phyloP scores from a whole-genome alignment of 2,329 filamentous ascomycete species.

The Xylaria sp. region DNA sequence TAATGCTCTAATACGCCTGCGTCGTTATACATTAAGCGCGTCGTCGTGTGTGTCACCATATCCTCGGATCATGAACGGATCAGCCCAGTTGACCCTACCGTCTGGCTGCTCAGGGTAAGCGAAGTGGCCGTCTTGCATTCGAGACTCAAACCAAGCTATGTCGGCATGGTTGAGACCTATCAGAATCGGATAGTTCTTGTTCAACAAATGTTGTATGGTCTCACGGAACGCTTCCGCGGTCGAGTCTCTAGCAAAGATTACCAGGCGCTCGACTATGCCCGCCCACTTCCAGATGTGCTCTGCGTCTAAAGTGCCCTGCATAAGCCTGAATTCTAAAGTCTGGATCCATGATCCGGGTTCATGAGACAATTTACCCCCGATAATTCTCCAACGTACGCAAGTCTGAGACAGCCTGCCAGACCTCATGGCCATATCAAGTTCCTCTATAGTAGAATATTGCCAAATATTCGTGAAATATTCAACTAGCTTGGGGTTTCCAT shows the following conservation, averaged over 20 bases:
- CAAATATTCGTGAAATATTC: slow-evolving; percentile 18
- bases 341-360: background rate
- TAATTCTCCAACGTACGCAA: slow-evolving; percentile 23
- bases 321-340: slow-evolving; percentile 40
- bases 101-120: slow-evolving; percentile 59
- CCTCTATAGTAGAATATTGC: slow-evolving; percentile 24
- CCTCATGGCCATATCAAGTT: slow-evolving; percentile 10
- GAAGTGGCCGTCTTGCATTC: slow-evolving; percentile 37
- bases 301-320: slow-evolving; percentile 43
- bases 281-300: slow-evolving; percentile 42
- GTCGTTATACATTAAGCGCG: background rate
- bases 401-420: accelerated
- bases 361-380: background rate
- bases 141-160: slow-evolving; percentile 26
- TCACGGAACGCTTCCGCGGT: slow-evolving; percentile 44
- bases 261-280: slow-evolving; percentile 30
- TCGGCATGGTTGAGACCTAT: slow-evolving; percentile 16
- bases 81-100: slow-evolving; percentile 31
- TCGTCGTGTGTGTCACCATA: slow-evolving; percentile 31
- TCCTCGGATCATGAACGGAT: slow-evolving; percentile 41
- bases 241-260: slow-evolving; percentile 51
- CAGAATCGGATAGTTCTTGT: background rate
- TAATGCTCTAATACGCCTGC: background rate
- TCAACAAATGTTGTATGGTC: slow-evolving; percentile 2
- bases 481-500: background rate